A percentile compares a stretch with the other conserved stretches of the same genome.
Conservation (phyloP, 495 filamentous ascomycete species). For the Aspergillus sclerotioniger region DNA sequence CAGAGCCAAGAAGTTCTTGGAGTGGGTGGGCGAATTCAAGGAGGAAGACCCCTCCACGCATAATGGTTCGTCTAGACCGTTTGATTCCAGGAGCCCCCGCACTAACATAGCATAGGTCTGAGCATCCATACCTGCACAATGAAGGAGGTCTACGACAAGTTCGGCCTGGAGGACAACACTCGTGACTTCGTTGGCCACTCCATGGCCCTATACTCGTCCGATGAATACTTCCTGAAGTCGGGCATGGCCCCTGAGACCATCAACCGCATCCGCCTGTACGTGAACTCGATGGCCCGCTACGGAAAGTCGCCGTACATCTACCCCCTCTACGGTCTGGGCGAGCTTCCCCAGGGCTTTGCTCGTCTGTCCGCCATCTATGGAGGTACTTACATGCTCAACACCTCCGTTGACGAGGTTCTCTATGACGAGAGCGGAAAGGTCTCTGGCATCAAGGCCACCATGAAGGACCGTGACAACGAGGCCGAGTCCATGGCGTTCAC, state of each 20-base stretch:
- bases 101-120: constrained; percentile 61
- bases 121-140: constrained; percentile 77
- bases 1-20: constrained; percentile 92
- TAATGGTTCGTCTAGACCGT: constrained; percentile 59
- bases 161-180: constrained; percentile 85
- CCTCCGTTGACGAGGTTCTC: constrained; percentile 80
- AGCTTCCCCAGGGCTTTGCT: constrained; percentile 97
- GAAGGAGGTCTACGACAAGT: constrained; percentile 98
- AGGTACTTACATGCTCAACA: constrained; percentile 99
- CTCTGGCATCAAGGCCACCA: constrained; percentile 92
- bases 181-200: constrained; percentile 96
- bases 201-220: constrained; percentile 92
- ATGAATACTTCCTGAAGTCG: constrained; percentile 72
- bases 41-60: constrained; percentile 79
- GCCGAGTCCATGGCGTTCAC: constrained; percentile 86
- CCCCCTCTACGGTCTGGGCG: constrained; percentile 94
- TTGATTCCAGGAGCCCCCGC: not conserved
- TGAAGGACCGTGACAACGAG: constrained; percentile 76
- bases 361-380: constrained; percentile 97
- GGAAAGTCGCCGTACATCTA: constrained; percentile 99
- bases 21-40: constrained; percentile 93
- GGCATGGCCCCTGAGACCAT: constrained; percentile 83
- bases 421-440: constrained; percentile 79
- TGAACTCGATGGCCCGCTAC: constrained; percentile 96
- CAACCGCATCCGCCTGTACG: constrained; percentile 90